Conservation (phyloP, 179 eudicot genomes). For the Beta macrorhiza region DNA sequence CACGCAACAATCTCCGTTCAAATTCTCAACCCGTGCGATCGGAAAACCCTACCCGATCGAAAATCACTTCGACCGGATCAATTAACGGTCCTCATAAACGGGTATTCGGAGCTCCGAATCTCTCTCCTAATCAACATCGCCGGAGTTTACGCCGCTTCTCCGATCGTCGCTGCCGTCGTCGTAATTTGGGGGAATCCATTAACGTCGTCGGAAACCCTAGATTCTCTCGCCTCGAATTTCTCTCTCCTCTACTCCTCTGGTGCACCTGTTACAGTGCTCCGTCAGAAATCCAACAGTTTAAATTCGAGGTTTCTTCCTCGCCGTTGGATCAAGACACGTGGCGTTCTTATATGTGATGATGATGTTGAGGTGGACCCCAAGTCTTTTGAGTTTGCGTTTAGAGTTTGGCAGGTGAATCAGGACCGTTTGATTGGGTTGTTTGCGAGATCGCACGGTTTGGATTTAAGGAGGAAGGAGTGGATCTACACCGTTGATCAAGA, state of each 20-base stretch:
- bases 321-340: slow-evolving; percentile 55
- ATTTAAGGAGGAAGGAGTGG: slow-evolving; percentile 50
- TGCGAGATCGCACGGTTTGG: slow-evolving; percentile 75
- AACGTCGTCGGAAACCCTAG: slow-evolving; percentile 49
- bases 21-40: slow-evolving; percentile 37
- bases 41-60: slow-evolving; percentile 30
- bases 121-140: slow-evolving; percentile 60
- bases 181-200: slow-evolving; percentile 81
- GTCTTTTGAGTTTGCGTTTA: slow-evolving; percentile 63
- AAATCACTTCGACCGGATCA: slow-evolving; percentile 54
- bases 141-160: slow-evolving; percentile 55
- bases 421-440: slow-evolving; percentile 70
- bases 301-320: slow-evolving; percentile 79
- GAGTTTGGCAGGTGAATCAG: slow-evolving; percentile 51
- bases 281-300: slow-evolving; percentile 51
- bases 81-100: slow-evolving; percentile 72
- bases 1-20: slow-evolving; percentile 27
- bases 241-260: slow-evolving; percentile 44
- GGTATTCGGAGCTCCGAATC: slow-evolving; percentile 75
- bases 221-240: slow-evolving; percentile 56
- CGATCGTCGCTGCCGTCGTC: slow-evolving; percentile 49
- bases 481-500: slow-evolving; percentile 79
- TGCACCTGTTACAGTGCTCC: slow-evolving; percentile 55
- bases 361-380: slow-evolving; percentile 58
- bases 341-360: slow-evolving; percentile 77